Evolutionary conservation across 108 stramenopile genomes (phyloP).

Genomic region (Stephanodiscus minutulus): DNA sequence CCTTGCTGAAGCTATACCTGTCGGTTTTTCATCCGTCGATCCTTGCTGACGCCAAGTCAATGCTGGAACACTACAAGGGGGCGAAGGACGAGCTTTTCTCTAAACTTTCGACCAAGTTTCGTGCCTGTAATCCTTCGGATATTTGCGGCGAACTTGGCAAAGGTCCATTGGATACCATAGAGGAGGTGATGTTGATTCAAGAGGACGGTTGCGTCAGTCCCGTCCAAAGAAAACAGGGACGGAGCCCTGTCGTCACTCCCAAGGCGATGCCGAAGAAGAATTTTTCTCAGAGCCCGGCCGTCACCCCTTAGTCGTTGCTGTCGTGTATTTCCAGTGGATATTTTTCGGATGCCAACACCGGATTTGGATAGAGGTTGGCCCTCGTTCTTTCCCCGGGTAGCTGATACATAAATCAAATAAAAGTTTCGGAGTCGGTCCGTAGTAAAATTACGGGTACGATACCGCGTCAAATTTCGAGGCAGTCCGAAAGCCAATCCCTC

Average conservation of each 20-base stretch:
- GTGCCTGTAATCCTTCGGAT: constrained; percentile 11
- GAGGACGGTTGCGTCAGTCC: not conserved
- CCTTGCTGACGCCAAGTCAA: constrained; percentile 9
- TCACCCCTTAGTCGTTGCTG: constrained; percentile 13
- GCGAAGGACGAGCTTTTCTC: constrained; percentile 13
- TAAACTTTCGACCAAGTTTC: constrained; percentile 14
- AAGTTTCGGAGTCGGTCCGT: too few species aligned
- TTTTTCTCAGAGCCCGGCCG: constrained; percentile 2
- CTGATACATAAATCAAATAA: too few species aligned
- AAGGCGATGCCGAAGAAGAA: not conserved
- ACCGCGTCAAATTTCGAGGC: too few species aligned
- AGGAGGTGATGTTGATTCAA: not conserved
- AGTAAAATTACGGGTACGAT: too few species aligned
- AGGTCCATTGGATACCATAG: not conserved
- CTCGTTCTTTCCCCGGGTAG: too few species aligned
- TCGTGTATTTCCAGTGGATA: too few species aligned
- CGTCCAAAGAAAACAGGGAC: not conserved
- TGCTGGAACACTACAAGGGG: constrained; percentile 17
- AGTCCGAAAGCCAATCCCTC: too few species aligned
- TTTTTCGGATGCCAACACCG: too few species aligned
- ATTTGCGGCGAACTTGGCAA: constrained; percentile 14
- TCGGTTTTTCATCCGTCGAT: constrained; percentile 20
- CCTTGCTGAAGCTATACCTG: constrained; percentile 23
- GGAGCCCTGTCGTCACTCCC: constrained; percentile 5
- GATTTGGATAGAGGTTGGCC: too few species aligned